Evolutionary conservation across 371 early-diverging fungal species (phyloP).

Genomic region (Mucor velutinosus): DNA sequence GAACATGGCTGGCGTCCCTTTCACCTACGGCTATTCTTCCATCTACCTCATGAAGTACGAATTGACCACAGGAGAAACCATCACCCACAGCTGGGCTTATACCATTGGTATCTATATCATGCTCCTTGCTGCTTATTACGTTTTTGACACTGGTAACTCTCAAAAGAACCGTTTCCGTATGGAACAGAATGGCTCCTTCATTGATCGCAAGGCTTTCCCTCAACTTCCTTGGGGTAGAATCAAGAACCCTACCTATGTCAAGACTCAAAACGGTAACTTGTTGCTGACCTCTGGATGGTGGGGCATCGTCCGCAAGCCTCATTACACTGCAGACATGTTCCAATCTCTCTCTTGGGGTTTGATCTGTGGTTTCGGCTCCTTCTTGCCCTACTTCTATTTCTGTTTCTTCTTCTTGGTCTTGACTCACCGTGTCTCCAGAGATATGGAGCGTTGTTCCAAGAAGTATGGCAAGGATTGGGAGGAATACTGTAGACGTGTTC

Average conservation of each 20-base stretch:
- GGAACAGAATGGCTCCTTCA: constrained; percentile 64
- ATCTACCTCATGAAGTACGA: constrained; percentile 56
- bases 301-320: constrained; percentile 83
- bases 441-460: constrained; percentile 78
- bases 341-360: constrained; percentile 86
- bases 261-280: constrained; percentile 75
- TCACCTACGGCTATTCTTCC: constrained; percentile 62
- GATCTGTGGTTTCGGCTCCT: constrained; percentile 73
- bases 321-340: constrained; percentile 84
- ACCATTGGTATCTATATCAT: constrained; percentile 13
- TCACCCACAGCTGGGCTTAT: constrained; percentile 44
- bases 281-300: constrained; percentile 87
- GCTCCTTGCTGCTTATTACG: constrained; percentile 43
- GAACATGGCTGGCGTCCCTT: constrained; percentile 67
- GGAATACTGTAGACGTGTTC: constrained; percentile 74
- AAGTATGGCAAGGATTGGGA: constrained; percentile 93
- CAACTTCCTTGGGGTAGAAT: constrained; percentile 70
- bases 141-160: constrained; percentile 72
- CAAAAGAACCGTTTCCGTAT: constrained; percentile 89
- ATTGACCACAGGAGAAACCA: constrained; percentile 39
- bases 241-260: constrained; percentile 74
- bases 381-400: constrained; percentile 89
- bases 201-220: constrained; percentile 60
- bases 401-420: constrained; percentile 80
- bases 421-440: constrained; percentile 80